phyloP scores from a whole-genome alignment of 257 asterid species.

The Petunia secreta region DNA sequence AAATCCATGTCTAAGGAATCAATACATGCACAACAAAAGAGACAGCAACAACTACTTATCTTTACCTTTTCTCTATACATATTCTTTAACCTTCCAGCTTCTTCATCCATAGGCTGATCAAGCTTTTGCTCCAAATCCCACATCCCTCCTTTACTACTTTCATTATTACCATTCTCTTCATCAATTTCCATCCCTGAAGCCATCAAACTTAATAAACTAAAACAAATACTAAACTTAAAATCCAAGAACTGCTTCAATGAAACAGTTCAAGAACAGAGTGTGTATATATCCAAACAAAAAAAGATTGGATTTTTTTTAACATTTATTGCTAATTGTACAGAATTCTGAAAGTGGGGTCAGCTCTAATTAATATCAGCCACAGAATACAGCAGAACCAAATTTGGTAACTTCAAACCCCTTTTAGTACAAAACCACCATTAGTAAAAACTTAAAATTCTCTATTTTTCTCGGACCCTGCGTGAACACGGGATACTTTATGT shows the following conservation, averaged over 20 bases:
- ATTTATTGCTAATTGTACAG: slow-evolving; percentile 11
- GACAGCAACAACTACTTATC: neutral
- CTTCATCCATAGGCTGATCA: slow-evolving; percentile 99
- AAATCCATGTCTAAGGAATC: neutral
- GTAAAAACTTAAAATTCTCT: neutral
- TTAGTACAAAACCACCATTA: neutral
- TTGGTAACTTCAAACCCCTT: slow-evolving; percentile 9
- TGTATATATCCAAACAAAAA: slow-evolving; percentile 18
- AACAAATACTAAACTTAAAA: neutral
- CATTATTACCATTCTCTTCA: slow-evolving; percentile 45
- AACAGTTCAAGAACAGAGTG: slow-evolving; percentile 21
- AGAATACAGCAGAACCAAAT: slow-evolving; percentile 28
- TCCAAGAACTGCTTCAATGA: neutral
- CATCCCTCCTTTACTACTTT: slow-evolving; percentile 75
- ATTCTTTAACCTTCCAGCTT: slow-evolving; percentile 83
- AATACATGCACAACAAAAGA: neutral
- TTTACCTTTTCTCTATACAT: slow-evolving; percentile 90
- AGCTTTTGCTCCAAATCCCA: slow-evolving; percentile 98
- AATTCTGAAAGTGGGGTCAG: slow-evolving; percentile 39
- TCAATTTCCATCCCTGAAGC: slow-evolving; percentile 60
- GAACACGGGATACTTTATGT: too few relatives aligned
- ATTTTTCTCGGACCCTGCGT: too few relatives aligned
- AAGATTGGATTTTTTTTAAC: slow-evolving; percentile 21
- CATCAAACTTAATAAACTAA: slow-evolving; percentile 33
- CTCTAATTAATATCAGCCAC: slow-evolving; percentile 36